These are phyloP conservation scores for Globisporangium uncinulatum DNA, from an alignment of 352 stramenopile species.

Conservation along the genomic window DNA sequence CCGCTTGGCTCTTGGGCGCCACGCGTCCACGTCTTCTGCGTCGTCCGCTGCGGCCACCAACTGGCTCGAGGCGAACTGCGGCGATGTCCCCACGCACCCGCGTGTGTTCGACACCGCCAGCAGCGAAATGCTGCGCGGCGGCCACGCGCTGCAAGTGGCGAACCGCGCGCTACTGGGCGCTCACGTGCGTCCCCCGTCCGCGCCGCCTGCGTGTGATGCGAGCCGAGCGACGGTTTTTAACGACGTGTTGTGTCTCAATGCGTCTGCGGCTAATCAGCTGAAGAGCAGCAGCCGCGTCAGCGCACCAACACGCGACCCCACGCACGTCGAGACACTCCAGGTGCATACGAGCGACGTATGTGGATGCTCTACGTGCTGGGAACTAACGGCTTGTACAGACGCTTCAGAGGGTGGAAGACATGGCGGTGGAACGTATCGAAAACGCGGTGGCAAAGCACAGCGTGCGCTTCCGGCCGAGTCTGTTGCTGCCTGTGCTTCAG, in stretches of 20 bases:
- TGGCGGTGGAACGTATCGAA: conserved; percentile 43
- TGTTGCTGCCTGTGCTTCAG: conserved; percentile 43
- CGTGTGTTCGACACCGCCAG: conserved; percentile 32
- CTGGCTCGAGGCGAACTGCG: conserved; percentile 66
- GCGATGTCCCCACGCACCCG: conserved; percentile 41
- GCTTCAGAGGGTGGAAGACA: conserved; percentile 42
- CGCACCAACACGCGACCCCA: conserved; percentile 28
- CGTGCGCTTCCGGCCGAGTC: conserved; percentile 70
- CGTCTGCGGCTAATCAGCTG: conserved; percentile 19
- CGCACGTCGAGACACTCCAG: conserved; percentile 43
- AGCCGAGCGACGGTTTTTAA: no score
- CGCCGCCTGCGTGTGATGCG: no score
- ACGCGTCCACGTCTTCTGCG: no score
- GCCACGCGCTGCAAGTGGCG: conserved; percentile 55
- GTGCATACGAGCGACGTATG: conserved; percentile 13
- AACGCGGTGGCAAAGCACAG: conserved; percentile 27
- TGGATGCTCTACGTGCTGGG: background rate
- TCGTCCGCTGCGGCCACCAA: conserved; percentile 18
- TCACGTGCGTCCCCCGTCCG: conserved; percentile 19
- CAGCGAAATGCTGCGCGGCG: conserved; percentile 69
- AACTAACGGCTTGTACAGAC: conserved; percentile 18
- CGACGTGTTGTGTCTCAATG: background rate
- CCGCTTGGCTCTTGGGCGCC: no score
- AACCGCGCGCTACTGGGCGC: conserved; percentile 41
- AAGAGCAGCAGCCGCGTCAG: conserved; percentile 21